Conservation (phyloP, 2,329 filamentous ascomycete species). For the Biscogniauxia sp. region DNA sequence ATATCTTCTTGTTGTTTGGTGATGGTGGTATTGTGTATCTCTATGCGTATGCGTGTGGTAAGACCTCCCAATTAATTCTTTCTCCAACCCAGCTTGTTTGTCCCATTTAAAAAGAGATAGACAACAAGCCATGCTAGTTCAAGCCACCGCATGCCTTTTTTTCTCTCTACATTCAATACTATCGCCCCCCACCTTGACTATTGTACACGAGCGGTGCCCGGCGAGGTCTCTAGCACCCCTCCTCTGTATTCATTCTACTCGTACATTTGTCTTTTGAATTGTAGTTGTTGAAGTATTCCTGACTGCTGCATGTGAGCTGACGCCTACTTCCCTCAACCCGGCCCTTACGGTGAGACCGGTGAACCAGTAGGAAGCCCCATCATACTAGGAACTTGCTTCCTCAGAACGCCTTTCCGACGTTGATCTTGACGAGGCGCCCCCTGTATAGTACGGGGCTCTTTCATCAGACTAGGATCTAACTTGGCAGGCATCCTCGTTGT, state of each 20-base stretch:
- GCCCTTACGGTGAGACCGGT: conserved; percentile 17
- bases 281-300: not conserved
- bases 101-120: not conserved
- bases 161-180: not conserved
- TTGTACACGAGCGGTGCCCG: not conserved
- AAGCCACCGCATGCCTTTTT: not conserved
- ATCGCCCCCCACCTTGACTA: not conserved
- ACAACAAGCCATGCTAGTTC: not conserved
- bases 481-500: conserved; percentile 72
- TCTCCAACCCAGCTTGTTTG: not conserved
- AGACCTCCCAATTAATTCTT: not conserved
- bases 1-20: no score
- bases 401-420: conserved; percentile 46
- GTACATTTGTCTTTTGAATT: not conserved
- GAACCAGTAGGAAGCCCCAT: conserved; percentile 29
- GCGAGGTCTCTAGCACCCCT: not conserved
- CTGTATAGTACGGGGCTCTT: conserved; percentile 85
- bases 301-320: not conserved
- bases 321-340: conserved; percentile 1
- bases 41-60: not conserved
- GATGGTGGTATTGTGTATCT: not conserved
- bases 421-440: conserved; percentile 69
- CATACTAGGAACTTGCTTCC: conserved; percentile 54
- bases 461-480: conserved; percentile 83
- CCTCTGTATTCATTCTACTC: not conserved